Evolutionary conservation across 2,329 filamentous ascomycete genomes (phyloP).

Genomic region (Cordyceps javanica): DNA sequence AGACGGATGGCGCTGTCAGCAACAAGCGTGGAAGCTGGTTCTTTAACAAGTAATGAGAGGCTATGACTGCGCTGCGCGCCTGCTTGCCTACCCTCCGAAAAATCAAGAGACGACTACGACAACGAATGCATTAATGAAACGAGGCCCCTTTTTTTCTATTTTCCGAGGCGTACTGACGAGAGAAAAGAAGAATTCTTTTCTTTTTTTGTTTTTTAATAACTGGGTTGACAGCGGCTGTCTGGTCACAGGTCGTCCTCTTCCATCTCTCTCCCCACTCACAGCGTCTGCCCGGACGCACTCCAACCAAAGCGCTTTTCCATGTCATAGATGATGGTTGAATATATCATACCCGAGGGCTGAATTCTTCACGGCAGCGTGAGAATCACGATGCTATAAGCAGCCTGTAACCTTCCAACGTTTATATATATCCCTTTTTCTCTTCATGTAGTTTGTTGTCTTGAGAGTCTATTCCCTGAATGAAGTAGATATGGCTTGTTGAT

Average conservation of each 20-base stretch:
- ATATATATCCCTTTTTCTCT: background rate
- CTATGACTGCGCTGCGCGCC: background rate
- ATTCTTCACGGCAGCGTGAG: conserved; percentile 2
- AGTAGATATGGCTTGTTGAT: background rate
- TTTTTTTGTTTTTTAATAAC: conserved; percentile 3
- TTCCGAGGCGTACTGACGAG: background rate
- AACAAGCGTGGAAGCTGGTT: conserved; percentile 70
- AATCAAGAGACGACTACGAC: conserved; percentile 12
- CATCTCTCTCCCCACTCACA: background rate
- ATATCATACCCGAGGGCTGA: conserved; percentile 10
- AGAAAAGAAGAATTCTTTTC: background rate
- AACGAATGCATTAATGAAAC: conserved; percentile 11
- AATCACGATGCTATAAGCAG: conserved; percentile 1
- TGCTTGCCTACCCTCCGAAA: background rate
- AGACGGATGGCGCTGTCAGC: conserved; percentile 45
- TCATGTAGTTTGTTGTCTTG: background rate
- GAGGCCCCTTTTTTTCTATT: background rate
- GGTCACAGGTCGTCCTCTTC: background rate
- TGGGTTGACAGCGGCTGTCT: conserved; percentile 7
- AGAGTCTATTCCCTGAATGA: background rate
- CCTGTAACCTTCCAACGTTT: background rate
- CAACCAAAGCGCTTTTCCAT: background rate
- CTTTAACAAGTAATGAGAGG: conserved; percentile 54
- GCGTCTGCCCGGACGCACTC: background rate
- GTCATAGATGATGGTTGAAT: conserved; percentile 10